These are phyloP conservation scores for Erodium maritimum DNA, from an alignment of 345 rosid species.

Conservation along the genomic window DNA sequence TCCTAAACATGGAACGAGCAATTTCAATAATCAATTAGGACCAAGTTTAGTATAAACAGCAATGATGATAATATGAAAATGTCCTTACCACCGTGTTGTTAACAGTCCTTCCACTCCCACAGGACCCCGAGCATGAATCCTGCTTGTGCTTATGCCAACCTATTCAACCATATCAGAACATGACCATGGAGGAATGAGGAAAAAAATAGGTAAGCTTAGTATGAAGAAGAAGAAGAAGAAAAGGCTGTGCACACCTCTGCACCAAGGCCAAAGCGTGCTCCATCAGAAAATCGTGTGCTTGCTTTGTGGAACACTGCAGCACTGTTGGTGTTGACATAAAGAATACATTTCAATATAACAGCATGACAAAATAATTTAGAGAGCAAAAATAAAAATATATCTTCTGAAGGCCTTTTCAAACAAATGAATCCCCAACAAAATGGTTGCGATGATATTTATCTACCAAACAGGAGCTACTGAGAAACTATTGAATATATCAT, in stretches of 20 bases:
- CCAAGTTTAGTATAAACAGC: neutral
- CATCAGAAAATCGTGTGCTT: conserved; percentile 92
- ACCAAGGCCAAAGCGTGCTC: conserved; percentile 92
- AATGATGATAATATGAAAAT: neutral
- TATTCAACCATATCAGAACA: conserved; percentile 7
- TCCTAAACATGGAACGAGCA: conserved; percentile 31
- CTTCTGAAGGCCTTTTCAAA: neutral
- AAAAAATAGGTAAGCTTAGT: neutral
- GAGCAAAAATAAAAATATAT: too few relatives aligned
- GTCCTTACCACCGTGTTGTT: conserved; percentile 78
- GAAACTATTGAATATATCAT: neutral
- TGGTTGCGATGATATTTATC: neutral
- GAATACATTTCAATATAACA: neutral
- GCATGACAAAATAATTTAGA: neutral
- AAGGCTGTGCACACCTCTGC: conserved; percentile 99
- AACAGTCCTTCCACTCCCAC: conserved; percentile 95
- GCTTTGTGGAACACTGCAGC: conserved; percentile 99
- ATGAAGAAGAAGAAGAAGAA: too few relatives aligned
- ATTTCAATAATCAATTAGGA: neutral
- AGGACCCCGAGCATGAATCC: conserved; percentile 99
- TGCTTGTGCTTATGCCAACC: conserved; percentile 96
- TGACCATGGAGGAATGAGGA: neutral
- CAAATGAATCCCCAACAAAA: neutral
- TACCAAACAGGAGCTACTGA: neutral
- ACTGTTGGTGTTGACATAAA: conserved; percentile 20